Percentiles rank a stretch among this genome's conserved stretches.
Conservation (phyloP, 2,329 filamentous ascomycete species). For the Xylaria sp. region DNA sequence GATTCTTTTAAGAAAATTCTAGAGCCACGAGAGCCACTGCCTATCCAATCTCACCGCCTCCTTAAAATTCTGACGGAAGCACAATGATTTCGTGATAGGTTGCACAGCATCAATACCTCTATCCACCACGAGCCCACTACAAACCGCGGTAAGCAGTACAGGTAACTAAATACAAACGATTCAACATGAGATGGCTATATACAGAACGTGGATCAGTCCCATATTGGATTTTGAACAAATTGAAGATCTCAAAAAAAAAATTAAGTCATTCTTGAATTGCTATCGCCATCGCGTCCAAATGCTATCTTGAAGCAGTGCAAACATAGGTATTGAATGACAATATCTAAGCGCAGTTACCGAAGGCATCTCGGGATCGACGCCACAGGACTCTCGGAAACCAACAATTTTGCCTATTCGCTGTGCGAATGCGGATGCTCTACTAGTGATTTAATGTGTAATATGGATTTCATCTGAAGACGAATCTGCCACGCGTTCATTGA, state of each 20-base stretch:
- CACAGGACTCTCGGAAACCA: too few species aligned
- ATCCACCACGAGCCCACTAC: neutral
- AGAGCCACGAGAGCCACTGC: neutral
- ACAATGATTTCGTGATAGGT: constrained; percentile 19
- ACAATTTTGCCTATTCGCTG: neutral
- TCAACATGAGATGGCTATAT: neutral
- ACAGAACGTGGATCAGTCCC: neutral
- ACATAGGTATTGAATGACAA: too few species aligned
- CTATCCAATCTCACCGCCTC: constrained; percentile 16
- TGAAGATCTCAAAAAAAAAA: too few species aligned
- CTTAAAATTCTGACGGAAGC: neutral
- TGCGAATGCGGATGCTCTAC: neutral
- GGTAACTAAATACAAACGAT: neutral
- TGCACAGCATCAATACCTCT: constrained; percentile 10
- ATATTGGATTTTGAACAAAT: neutral
- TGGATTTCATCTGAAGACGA: constrained; percentile 1
- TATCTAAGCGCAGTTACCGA: neutral
- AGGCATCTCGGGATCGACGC: neutral
- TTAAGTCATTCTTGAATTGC: too few species aligned
- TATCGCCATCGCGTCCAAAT: too few species aligned
- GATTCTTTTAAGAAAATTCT: neutral
- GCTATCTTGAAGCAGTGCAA: too few species aligned
- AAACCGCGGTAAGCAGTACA: neutral
- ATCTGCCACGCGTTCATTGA: constrained; percentile 5
- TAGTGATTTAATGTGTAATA: constrained; percentile 4